phyloP scores from a whole-genome alignment of 83 land plant species.

The Isoetes engelmannii region DNA sequence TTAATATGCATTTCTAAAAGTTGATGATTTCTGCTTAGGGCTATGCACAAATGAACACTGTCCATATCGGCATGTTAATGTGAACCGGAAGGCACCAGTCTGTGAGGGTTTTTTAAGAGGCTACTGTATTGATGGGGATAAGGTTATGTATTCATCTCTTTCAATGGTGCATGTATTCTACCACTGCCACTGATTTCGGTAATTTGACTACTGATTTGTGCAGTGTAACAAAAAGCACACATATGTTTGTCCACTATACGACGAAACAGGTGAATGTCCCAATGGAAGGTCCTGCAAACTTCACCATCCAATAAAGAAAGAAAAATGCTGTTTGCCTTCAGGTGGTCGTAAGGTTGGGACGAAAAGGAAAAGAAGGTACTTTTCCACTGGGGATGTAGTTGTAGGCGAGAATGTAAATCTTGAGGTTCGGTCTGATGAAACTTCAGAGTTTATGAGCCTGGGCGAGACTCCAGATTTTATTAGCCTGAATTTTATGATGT shows the following conservation, averaged over 20 bases:
- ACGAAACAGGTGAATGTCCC: constrained; percentile 63
- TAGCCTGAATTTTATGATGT: no score
- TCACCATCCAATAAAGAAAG: constrained; percentile 69
- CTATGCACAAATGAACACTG: constrained; percentile 75
- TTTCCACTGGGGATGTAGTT: constrained; percentile 21
- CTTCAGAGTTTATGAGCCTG: no score
- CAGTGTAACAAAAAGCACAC: constrained; percentile 98
- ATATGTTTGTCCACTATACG: constrained; percentile 68
- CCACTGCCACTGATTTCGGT: not conserved
- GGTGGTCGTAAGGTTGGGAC: constrained; percentile 10
- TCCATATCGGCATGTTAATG: constrained; percentile 94
- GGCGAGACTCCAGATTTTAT: no score
- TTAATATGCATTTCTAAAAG: not conserved
- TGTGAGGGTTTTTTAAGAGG: constrained; percentile 96
- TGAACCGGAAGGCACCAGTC: constrained; percentile 71
- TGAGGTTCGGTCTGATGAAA: no score
- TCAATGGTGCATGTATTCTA: not conserved
- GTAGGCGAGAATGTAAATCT: not conserved
- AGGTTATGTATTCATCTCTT: constrained; percentile 39
- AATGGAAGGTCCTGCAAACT: constrained; percentile 65
- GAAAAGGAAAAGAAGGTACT: constrained; percentile 46
- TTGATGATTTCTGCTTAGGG: constrained; percentile 42
- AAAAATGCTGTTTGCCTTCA: constrained; percentile 23
- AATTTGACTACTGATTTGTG: constrained; percentile 11
- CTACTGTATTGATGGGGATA: constrained; percentile 86